Base-by-base conservation (phyloP, 495 filamentous ascomycete genomes). In the Parathielavia hyrcaniae region DNA sequence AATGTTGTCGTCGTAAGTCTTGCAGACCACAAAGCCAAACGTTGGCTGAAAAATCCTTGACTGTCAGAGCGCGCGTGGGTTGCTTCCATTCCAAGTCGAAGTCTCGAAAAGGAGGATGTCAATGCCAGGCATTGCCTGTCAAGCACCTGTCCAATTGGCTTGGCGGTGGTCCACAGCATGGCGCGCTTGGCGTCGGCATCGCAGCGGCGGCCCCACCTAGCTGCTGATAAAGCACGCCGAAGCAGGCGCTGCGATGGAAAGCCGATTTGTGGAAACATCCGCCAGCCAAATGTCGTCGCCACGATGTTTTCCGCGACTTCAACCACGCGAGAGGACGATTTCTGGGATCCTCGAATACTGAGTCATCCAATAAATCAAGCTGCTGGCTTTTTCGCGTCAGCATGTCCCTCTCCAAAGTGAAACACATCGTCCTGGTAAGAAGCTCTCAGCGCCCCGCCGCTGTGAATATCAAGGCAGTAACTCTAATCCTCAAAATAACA, bases 351-450 rank as follows among this genome's bases (percentile, higher is more conserved):
- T 13, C 13, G 16, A 40, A 16, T 2, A 20, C 12, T 13, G 17
- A 11, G 4, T 7, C 1, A 40, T 32, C 32, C 1, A n/a, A 17
- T 10, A 17, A 14, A 46, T 4, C 8, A 0, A 43, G 12, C 11
- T 16, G 20, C n/a, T 38, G 10, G 14, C 4, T 13, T 2, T 50
- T 16, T 34, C 32, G 19, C 38, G 1, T 51, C 56, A 69, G 43
- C 53, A 85, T 85, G 82, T 81, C 79, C 35, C 74, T 85, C 9
- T 69, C 79, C 36, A 79, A 77, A 48, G 72, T 85, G 48, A 82
- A 83, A 57, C 79, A 84, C 62, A 81, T 85, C 53, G 74, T 85
- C 34, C 71, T 85, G 54, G 82, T 84, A 66, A 43, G 75, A 64
- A 50, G 26, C 26, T 30, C 53, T 51, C 55, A 50, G 53, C 40